Evolutionary conservation across 148 eudicot genomes (phyloP).

Genomic region (Suaeda aralocaspica): DNA sequence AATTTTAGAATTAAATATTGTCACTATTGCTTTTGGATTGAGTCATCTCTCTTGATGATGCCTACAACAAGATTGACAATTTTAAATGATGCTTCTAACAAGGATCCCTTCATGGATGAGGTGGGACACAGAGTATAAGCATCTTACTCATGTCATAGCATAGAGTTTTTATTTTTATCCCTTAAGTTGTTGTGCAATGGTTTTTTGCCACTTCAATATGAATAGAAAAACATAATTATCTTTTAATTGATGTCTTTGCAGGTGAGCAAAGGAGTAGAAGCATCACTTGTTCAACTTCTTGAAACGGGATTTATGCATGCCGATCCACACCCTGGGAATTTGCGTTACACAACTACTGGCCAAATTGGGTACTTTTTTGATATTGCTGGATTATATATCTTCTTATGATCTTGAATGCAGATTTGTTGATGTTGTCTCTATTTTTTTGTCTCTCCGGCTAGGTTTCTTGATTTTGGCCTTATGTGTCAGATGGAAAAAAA

Average conservation of each 20-base stretch:
- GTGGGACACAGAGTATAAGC: background rate
- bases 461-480: constrained; percentile 96
- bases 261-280: constrained; percentile 97
- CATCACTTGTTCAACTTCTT: constrained; percentile 83
- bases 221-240: background rate
- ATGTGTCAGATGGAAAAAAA: constrained; percentile 93
- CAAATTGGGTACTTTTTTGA: constrained; percentile 65
- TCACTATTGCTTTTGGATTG: background rate
- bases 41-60: background rate
- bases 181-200: background rate
- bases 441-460: constrained; percentile 27
- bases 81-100: background rate
- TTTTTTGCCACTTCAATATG: background rate
- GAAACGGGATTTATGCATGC: constrained; percentile 96
- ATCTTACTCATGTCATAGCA: background rate
- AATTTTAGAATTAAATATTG: background rate
- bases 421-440: constrained; percentile 7
- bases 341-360: constrained; percentile 77
- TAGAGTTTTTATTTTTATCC: background rate
- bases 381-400: background rate
- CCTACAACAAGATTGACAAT: background rate
- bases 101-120: background rate
- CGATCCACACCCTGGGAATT: constrained; percentile 98
- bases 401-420: background rate
- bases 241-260: background rate